A percentile compares a stretch with the other conserved stretches of the same genome.
These are phyloP conservation scores for Neofusicoccum umdonicola DNA, from an alignment of 2,329 filamentous ascomycete species.

Conservation along the genomic window DNA sequence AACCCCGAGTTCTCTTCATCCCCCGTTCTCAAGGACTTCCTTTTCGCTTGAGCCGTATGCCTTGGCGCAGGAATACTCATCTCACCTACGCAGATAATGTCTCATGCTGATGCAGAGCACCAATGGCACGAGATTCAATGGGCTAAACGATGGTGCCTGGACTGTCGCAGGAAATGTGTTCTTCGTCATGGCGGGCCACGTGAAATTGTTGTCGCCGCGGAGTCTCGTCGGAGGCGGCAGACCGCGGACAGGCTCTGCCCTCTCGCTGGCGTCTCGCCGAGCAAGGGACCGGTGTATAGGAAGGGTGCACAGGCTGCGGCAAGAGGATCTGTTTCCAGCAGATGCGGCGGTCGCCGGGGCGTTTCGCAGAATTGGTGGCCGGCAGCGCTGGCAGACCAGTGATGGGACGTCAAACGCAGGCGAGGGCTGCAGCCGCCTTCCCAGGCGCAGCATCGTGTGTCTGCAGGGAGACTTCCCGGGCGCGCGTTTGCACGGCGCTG, in stretches of 20 bases:
- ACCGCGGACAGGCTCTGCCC: background rate
- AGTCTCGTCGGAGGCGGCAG: background rate
- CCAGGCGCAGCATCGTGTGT: background rate
- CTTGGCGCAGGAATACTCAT: background rate
- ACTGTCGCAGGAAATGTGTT: background rate
- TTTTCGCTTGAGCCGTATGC: slow-evolving; percentile 55
- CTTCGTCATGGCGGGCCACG: background rate
- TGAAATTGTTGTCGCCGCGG: background rate
- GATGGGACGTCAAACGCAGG: background rate
- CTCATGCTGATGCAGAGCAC: slow-evolving; percentile 5
- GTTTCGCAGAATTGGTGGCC: slow-evolving; percentile 6
- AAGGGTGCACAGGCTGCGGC: background rate
- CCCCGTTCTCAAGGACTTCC: slow-evolving; percentile 86
- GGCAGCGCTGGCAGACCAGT: background rate
- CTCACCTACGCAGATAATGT: background rate
- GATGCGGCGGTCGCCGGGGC: background rate
- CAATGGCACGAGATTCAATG: background rate
- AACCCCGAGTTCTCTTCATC: slow-evolving; percentile 93
- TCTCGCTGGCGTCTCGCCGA: background rate
- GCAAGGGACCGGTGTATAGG: background rate
- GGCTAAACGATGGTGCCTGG: background rate
- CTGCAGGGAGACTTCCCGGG: background rate
- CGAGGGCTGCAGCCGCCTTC: background rate
- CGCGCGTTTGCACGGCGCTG: background rate
- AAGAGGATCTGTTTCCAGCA: background rate